A percentile compares a stretch with the other conserved stretches of the same genome.
Conservation (phyloP, 129 eudicot species). For the Calendula officinalis region DNA sequence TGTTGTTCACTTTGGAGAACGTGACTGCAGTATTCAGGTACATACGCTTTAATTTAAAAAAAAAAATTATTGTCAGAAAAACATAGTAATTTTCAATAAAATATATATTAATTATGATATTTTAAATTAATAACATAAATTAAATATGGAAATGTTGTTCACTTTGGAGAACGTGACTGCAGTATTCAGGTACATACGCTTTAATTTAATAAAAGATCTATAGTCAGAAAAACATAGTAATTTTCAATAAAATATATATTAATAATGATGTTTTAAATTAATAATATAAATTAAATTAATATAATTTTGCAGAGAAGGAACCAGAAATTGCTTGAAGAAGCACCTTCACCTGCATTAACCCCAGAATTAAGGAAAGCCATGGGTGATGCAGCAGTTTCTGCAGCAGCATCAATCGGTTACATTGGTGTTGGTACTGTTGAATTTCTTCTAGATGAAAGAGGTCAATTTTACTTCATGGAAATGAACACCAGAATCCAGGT, state of each 20-base stretch:
- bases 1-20: constrained; percentile 98
- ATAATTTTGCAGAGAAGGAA: constrained; percentile 82
- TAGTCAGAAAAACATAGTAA: neutral
- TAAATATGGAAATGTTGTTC: constrained; percentile 92
- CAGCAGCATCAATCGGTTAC: constrained; percentile 98
- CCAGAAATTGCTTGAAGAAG: constrained; percentile 98
- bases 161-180: constrained; percentile 99
- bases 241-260: no score
- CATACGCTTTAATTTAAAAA: neutral
- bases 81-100: no score
- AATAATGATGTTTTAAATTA: no score
- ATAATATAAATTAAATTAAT: neutral
- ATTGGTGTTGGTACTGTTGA: constrained; percentile 97
- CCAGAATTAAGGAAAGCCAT: constrained; percentile 95
- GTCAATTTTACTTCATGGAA: constrained; percentile 96
- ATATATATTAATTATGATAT: no score
- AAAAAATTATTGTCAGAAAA: neutral
- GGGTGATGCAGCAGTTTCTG: constrained; percentile 99
- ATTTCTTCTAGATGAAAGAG: constrained; percentile 98
- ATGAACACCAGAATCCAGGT: constrained; percentile 99
- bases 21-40: constrained; percentile 99
- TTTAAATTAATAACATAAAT: neutral
- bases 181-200: constrained; percentile 78
- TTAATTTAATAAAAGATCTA: neutral
- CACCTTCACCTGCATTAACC: constrained; percentile 98